A percentile compares a stretch with the other conserved stretches of the same genome.
Evolutionary conservation across 2,329 filamentous ascomycete genomes (phyloP).

Genomic region (Monilinia fructigena): DNA sequence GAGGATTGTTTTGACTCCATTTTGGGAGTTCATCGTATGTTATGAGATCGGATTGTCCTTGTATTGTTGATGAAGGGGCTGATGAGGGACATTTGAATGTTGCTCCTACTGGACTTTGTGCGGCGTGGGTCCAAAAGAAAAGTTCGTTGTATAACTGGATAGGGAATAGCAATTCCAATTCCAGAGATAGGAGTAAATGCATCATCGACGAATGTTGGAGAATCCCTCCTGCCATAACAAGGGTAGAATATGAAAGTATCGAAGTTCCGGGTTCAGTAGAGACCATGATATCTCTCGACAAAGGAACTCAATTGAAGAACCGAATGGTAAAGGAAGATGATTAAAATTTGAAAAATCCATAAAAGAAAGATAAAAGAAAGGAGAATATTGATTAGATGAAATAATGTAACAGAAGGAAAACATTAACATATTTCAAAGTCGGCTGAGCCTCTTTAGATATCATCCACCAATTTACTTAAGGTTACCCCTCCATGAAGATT

Average conservation of each 20-base stretch:
- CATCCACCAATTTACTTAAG: constrained; percentile 3
- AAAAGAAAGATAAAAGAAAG: neutral
- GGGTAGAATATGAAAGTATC: constrained; percentile 12
- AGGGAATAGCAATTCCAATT: constrained; percentile 13
- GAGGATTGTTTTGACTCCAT: constrained; percentile 47
- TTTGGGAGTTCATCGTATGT: constrained; percentile 41
- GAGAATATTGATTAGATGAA: neutral
- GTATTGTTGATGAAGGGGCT: neutral
- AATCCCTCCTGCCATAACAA: constrained; percentile 9
- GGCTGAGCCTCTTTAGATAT: constrained; percentile 17
- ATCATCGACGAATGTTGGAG: constrained; percentile 13
- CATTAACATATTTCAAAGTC: neutral
- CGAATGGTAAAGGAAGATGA: neutral
- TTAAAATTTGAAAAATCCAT: neutral
- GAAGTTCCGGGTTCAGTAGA: constrained; percentile 10
- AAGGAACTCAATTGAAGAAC: neutral
- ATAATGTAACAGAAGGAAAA: neutral
- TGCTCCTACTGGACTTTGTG: constrained; percentile 8
- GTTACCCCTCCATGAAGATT: constrained; percentile 14
- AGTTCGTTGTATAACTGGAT: constrained; percentile 10
- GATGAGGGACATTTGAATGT: constrained; percentile 10
- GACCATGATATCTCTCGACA: constrained; percentile 15
- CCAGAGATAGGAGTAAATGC: constrained; percentile 8
- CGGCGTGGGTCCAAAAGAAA: constrained; percentile 18
- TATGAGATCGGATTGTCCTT: neutral